Base-by-base conservation (phyloP, 1,284 basidiomycete genomes). In the Ceratobasidium sp. region DNA sequence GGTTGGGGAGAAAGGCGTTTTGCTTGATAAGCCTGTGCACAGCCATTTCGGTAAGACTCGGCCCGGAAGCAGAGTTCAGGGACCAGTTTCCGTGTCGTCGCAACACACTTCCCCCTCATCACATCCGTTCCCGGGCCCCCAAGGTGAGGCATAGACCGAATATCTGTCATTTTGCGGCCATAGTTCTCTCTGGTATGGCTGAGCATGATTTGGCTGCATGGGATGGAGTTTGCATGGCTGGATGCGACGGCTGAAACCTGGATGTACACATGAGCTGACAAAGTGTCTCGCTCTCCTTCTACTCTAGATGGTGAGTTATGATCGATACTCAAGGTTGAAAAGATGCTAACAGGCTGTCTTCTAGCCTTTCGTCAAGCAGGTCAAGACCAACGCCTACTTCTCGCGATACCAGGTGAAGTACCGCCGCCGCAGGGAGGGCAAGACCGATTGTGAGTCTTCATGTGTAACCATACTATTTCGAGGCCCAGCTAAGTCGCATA, bases 321-420 rank as follows among this genome's bases (percentile, higher is more conserved):
- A 52, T 26, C 23, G 21, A 52, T 55, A 30, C 73, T 72, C 43
- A 74, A 14, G 2, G 2, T n/a, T 6, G 18, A 16, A n/a, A n/a
- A n/a, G n/a, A n/a, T n/a, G n/a, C n/a, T n/a, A n/a, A n/a, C n/a
- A n/a, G n/a, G n/a, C 41, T 53, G n/a, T n/a, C n/a, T 72, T 43
- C 45, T 46, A 75, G 92, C 92, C 92, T 73, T 93, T 94, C 85
- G 89, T 94, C 83, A 93, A 94, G 84, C 91, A 92, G 75, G 78
- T 93, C 84, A 94, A 95, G 85, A 90, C 90, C 76, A 89, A 88
- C 80, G 92, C 96, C 78, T 98, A 98, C 92, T 97, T 94, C 86
- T 97, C 94, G 76, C 91, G 96, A 77, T 98, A 93, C 89, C 96
- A 98, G 86, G 95, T 96, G 79, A 96, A 97, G 85, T 96, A 96